Conservation (phyloP, 225 moss, liverwort and hornwort species). For the Physcomitrium patens region DNA sequence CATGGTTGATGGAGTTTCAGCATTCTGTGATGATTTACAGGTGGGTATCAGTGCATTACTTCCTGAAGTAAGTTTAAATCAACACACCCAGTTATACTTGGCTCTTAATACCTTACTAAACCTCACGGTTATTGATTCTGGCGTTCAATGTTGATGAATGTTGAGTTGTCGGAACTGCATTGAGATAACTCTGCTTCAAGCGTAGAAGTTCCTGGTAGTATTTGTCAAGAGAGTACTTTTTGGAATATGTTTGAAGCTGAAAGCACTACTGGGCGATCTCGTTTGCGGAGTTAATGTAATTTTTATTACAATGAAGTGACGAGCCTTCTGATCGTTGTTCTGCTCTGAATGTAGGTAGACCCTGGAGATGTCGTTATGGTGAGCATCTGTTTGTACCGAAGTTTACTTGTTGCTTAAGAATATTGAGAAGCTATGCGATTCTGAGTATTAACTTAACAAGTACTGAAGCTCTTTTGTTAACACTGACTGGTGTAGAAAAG, state of each 20-base stretch:
- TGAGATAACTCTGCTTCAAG: constrained; percentile 2
- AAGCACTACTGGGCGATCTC: background rate
- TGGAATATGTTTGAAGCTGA: background rate
- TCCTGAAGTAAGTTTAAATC: background rate
- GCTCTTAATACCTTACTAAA: background rate
- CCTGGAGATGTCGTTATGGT: constrained; percentile 98
- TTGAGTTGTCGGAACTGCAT: background rate
- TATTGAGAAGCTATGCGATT: too few relatives aligned
- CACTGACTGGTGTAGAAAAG: too few relatives aligned
- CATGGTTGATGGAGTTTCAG: constrained; percentile 87
- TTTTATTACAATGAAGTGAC: background rate
- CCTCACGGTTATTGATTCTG: background rate
- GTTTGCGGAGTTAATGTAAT: background rate
- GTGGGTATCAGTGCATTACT: constrained; percentile 29
- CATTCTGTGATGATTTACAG: constrained; percentile 93
- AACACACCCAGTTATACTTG: background rate
- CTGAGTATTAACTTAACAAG: too few relatives aligned
- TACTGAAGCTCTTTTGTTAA: constrained; percentile 3
- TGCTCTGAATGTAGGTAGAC: constrained; percentile 60
- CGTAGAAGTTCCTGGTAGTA: background rate
- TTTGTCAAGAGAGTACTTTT: background rate
- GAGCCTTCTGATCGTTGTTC: constrained; percentile 20
- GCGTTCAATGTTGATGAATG: background rate
- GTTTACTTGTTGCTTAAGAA: too few relatives aligned
- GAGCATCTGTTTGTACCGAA: constrained; percentile 29